Evolutionary conservation across 805 yeast species (phyloP).

Genomic region (Myxozyma vanderwaltii): DNA sequence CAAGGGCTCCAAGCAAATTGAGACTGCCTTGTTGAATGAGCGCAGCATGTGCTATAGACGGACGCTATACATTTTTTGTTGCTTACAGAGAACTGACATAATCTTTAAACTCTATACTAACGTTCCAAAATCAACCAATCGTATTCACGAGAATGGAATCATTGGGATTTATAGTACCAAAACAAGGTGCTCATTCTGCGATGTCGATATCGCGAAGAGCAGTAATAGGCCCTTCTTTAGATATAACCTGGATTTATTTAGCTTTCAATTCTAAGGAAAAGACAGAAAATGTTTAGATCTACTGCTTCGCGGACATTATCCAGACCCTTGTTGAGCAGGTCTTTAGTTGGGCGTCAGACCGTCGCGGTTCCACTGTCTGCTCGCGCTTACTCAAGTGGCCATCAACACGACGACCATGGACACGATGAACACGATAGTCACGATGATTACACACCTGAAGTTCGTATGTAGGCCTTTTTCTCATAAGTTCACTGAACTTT

Average conservation of each 20-base stretch:
- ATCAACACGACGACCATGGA: slow-evolving; percentile 15
- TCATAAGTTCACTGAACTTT: no score
- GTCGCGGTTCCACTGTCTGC: slow-evolving; percentile 1
- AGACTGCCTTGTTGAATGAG: no score
- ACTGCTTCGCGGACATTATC: background rate
- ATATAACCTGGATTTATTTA: background rate
- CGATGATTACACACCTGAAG: slow-evolving; percentile 15
- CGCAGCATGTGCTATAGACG: no score
- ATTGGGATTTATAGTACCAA: background rate
- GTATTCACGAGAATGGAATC: background rate
- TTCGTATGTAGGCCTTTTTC: slow-evolving; percentile 10
- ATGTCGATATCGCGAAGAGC: no score
- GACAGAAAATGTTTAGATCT: slow-evolving; percentile 5
- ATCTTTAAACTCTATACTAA: background rate
- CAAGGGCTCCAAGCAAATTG: no score
- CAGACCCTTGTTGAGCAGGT: background rate
- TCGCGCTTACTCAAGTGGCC: slow-evolving; percentile 24
- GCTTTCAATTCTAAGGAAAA: background rate
- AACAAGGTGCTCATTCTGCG: background rate
- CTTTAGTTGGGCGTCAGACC: background rate
- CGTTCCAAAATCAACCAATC: background rate
- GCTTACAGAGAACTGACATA: background rate
- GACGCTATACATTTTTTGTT: background rate
- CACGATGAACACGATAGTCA: slow-evolving; percentile 21
- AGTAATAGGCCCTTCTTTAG: no score